Evolutionary conservation across 345 rosid species (phyloP).

Genomic region (Gossypium arboreum): DNA sequence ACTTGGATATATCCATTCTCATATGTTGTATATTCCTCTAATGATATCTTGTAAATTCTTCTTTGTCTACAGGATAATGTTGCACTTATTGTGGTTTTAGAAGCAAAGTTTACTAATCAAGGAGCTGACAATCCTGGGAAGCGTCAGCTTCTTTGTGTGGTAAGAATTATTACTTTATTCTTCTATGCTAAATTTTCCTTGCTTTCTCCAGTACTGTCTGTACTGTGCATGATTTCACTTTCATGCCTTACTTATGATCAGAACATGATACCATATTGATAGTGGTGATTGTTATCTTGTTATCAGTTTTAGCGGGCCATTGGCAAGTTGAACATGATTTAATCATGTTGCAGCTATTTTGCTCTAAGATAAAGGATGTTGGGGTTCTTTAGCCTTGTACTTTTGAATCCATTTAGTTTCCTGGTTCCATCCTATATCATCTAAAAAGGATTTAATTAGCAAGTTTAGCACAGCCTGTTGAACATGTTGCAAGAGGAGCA

Average conservation of each 20-base stretch:
- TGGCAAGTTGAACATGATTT: not conserved
- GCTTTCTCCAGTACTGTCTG: not conserved
- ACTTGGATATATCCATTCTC: not conserved
- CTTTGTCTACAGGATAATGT: conserved; percentile 66
- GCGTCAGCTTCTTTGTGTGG: conserved; percentile 93
- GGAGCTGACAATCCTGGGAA: conserved; percentile 82
- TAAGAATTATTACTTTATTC: conserved; percentile 27
- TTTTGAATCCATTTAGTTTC: not conserved
- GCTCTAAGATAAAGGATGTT: not conserved
- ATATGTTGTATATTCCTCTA: conserved; percentile 1
- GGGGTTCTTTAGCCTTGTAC: not conserved
- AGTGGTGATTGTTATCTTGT: not conserved
- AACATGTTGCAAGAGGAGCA: not conserved
- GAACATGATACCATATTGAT: not conserved
- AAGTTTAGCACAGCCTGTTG: not conserved
- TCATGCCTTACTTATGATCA: not conserved
- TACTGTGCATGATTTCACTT: not conserved
- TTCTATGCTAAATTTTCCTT: not conserved
- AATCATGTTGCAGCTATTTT: not conserved
- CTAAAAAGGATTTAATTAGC: not conserved
- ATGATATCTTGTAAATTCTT: conserved; percentile 19
- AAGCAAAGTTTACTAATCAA: conserved; percentile 86
- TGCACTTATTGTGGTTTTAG: conserved; percentile 85
- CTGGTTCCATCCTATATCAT: not conserved
- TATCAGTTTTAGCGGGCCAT: not conserved